Base-by-base conservation (phyloP, 2,329 filamentous ascomycete species). In the Hypoxylon sp. region DNA sequence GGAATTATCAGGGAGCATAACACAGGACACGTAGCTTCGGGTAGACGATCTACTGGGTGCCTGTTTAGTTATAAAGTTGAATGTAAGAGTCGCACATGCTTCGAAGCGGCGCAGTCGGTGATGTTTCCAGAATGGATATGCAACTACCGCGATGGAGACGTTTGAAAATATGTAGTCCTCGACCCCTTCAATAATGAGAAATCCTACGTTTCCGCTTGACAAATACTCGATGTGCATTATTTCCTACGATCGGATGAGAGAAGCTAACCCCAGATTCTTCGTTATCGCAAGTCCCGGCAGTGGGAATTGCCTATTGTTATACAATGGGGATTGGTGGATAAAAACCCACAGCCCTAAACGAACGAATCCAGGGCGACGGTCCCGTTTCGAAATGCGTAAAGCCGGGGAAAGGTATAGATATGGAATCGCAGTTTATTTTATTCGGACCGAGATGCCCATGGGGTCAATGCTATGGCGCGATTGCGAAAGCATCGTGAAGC, bases 361-460 rank as follows among this genome's bases (percentile, higher is more conserved):
- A 63, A 47, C 52, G 44, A 65, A 63, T 63, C 65, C 46, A 58
- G 17, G 42, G 50, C 35, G 48, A 42, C 42, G 57, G 57, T 44
- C 47, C 54, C 50, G 54, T 65, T 62, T 68, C 39, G 55, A 56
- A 32, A 65, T 68, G 58, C 54, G 68, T 54, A 65, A 65, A 70
- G 13, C 68, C 62, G 65, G 68, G 68, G 62, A 68, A 65, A 46
- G 32, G 52, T 52, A 63, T 61, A 24, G 54, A 65, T 60, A 65
- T 57, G 68, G 65, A 24, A 70, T 57, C 21, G 64, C 63, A 65
- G 54, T 24, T 15, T 37, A 48, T 60, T 51, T 56, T 19, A 70
- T 70, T 70, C 68, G 68, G 68, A 50, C 68, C 68, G 68, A 70
- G 50, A 24, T 37, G 50, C 62, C 37, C 39, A 65, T 65, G 42